Percentiles rank a stretch among this genome's conserved stretches.
These are phyloP conservation scores for Handroanthus guayacan DNA, from an alignment of 257 asterid genomes.

Conservation along the genomic window DNA sequence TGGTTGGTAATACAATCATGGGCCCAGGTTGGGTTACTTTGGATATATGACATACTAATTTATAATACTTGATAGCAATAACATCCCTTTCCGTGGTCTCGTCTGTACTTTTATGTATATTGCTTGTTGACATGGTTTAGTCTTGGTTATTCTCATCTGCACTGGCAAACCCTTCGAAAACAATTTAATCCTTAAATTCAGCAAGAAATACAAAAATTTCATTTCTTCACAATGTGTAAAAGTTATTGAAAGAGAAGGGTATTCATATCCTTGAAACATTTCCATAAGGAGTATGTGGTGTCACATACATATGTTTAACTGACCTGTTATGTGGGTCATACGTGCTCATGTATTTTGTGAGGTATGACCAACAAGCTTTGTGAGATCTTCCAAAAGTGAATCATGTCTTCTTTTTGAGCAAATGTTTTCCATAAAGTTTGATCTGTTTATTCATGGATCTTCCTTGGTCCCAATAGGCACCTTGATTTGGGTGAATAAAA, in stretches of 20 bases:
- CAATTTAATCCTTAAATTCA: neutral
- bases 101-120: neutral
- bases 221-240: neutral
- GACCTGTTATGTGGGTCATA: neutral
- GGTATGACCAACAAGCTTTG: constrained; percentile 5
- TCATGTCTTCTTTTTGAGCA: neutral
- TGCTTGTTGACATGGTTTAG: neutral
- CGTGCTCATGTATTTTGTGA: neutral
- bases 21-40: too few relatives aligned
- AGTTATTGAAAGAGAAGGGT: neutral
- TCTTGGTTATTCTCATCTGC: neutral
- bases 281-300: neutral
- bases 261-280: neutral
- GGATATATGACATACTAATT: neutral
- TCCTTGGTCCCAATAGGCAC: neutral
- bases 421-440: neutral
- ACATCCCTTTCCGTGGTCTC: neutral
- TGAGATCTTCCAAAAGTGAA: neutral
- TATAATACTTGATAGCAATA: neutral
- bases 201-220: neutral
- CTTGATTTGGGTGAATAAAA: neutral
- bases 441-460: neutral
- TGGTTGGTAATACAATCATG: too few relatives aligned
- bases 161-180: neutral
- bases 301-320: neutral